phyloP scores from a whole-genome alignment of 768 basidiomycete genomes.

The Suillus lakei region DNA sequence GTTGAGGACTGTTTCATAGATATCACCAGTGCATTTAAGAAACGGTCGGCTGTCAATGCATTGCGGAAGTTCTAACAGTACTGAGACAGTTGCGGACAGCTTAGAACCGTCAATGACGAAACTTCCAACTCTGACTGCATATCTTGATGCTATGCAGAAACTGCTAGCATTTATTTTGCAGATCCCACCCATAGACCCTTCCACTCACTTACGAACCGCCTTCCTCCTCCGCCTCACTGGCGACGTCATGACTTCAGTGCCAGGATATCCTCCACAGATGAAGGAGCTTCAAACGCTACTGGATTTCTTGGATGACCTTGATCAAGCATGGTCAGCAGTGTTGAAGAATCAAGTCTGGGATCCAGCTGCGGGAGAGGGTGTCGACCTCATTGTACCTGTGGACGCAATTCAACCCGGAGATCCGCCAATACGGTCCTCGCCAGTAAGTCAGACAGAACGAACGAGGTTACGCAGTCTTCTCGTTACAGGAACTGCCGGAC shows the following conservation, averaged over 20 bases:
- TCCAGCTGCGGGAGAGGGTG: conserved; percentile 43
- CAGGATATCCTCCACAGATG: conserved; percentile 59
- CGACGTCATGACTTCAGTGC: conserved; percentile 62
- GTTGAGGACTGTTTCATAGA: conserved; percentile 70
- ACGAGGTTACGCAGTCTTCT: conserved; percentile 73
- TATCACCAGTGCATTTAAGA: conserved; percentile 72
- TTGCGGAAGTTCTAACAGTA: background rate
- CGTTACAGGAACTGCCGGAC: conserved; percentile 55
- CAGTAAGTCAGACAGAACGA: conserved; percentile 70
- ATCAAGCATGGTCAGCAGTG: conserved; percentile 74
- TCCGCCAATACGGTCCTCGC: conserved; percentile 43
- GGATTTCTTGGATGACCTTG: conserved; percentile 74
- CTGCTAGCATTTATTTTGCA: conserved; percentile 69
- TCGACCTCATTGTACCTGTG: conserved; percentile 48
- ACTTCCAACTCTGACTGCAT: conserved; percentile 60
- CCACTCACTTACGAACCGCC: conserved; percentile 65
- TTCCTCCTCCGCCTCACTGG: conserved; percentile 76
- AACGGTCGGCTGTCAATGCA: conserved; percentile 57
- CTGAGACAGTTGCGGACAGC: conserved; percentile 15
- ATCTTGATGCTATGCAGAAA: conserved; percentile 59
- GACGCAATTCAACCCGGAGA: conserved; percentile 32
- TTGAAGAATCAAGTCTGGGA: conserved; percentile 73
- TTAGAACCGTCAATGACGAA: conserved; percentile 46
- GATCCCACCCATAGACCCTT: conserved; percentile 76
- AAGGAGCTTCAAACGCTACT: conserved; percentile 55